phyloP scores from a whole-genome alignment of 116 monocot genomes.

The Posidonia oceanica region DNA sequence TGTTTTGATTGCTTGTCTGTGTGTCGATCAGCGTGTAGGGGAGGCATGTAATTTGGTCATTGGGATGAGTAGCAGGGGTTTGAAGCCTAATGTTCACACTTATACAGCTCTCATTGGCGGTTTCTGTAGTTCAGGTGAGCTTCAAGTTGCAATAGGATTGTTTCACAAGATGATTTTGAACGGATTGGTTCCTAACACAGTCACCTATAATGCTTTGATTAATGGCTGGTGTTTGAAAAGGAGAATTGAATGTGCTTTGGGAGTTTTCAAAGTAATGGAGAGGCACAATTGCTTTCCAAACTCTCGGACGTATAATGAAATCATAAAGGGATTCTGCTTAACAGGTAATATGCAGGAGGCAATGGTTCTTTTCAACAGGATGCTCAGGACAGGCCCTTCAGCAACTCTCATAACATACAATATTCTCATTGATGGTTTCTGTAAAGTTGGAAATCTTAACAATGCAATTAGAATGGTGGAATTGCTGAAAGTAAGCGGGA shows the following conservation, averaged over 20 bases:
- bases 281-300: slow-evolving; percentile 27
- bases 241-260: slow-evolving; percentile 17
- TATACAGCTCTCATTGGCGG: slow-evolving; percentile 71
- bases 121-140: slow-evolving; percentile 22
- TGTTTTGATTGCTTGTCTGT: slow-evolving; percentile 33
- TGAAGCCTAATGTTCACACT: slow-evolving; percentile 47
- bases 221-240: slow-evolving; percentile 49
- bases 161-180: slow-evolving; percentile 51
- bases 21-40: slow-evolving; percentile 15
- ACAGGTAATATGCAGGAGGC: slow-evolving; percentile 36
- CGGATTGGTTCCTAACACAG: slow-evolving; percentile 41
- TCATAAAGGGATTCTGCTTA: slow-evolving; percentile 60
- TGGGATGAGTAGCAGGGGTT: slow-evolving; percentile 47
- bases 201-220: slow-evolving; percentile 79
- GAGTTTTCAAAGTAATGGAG: slow-evolving; percentile 48
- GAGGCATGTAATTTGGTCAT: slow-evolving; percentile 45
- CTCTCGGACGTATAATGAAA: slow-evolving; percentile 55
- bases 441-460: slow-evolving; percentile 37
- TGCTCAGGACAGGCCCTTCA: slow-evolving; percentile 45
- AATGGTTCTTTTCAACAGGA: slow-evolving; percentile 57
- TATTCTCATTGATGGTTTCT: slow-evolving; percentile 70
- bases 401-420: slow-evolving; percentile 68
- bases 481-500: slow-evolving; percentile 54
- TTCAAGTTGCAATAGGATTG: slow-evolving; percentile 55
- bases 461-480: slow-evolving; percentile 59